These are phyloP conservation scores for Teunomyces panamensis DNA, from an alignment of 805 yeast species.

Conservation along the genomic window DNA sequence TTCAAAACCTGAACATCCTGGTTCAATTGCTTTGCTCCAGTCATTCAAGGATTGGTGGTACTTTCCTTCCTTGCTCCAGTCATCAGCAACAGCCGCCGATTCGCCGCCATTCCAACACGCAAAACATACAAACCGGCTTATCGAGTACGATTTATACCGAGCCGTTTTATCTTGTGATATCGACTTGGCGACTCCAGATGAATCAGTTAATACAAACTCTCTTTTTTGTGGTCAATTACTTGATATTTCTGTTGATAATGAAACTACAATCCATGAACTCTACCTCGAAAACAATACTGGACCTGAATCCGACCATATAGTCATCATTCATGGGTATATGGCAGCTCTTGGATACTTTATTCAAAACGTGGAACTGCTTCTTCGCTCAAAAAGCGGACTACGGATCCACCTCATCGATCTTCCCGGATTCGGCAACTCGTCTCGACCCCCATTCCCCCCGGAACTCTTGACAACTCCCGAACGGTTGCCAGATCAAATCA, in stretches of 20 bases:
- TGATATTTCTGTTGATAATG: slow-evolving; percentile 29
- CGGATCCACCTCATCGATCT: slow-evolving; percentile 38
- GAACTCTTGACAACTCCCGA: slow-evolving; percentile 21
- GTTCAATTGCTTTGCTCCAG: slow-evolving; percentile 21
- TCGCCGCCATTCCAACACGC: slow-evolving; percentile 13
- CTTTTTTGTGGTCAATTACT: slow-evolving; percentile 19
- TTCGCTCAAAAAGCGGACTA: slow-evolving; percentile 29
- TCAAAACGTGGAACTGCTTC: slow-evolving; percentile 34
- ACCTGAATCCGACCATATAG: slow-evolving; percentile 19
- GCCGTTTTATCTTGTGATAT: slow-evolving; percentile 32
- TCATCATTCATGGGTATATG: slow-evolving; percentile 43
- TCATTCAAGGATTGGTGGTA: slow-evolving; percentile 41
- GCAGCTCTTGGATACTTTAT: slow-evolving; percentile 43
- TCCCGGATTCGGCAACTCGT: slow-evolving; percentile 44
- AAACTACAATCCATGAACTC: slow-evolving; percentile 35
- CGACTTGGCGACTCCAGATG: slow-evolving; percentile 7
- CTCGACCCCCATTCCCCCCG: slow-evolving; percentile 36
- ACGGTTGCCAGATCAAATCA: slow-evolving; percentile 21
- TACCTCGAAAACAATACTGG: slow-evolving; percentile 22
- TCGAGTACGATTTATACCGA: slow-evolving; percentile 33
- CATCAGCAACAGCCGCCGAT: slow-evolving; percentile 11
- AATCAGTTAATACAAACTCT: slow-evolving; percentile 1
- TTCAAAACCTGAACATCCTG: not conserved
- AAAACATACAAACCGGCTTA: slow-evolving; percentile 20
- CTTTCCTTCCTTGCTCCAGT: slow-evolving; percentile 20